These are phyloP conservation scores for Globisporangium perplexum DNA, from an alignment of 352 stramenopile genomes.

Conservation along the genomic window DNA sequence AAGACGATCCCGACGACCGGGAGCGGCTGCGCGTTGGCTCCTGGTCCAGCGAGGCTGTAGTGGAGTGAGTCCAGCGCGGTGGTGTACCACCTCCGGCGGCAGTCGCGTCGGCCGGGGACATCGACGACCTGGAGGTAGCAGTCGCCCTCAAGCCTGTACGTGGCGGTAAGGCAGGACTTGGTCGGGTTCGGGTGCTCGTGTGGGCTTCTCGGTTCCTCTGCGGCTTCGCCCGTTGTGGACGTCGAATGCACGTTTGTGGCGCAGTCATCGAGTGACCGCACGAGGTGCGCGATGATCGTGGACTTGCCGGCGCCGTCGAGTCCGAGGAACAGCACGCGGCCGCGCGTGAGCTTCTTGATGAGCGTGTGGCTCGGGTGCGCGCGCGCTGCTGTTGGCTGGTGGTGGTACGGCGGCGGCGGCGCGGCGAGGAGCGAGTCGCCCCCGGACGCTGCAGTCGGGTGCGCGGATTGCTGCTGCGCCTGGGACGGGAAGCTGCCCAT, in stretches of 20 bases:
- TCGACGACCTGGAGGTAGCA: constrained; percentile 44
- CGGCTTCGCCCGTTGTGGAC: constrained; percentile 5
- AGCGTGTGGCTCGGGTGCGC: constrained; percentile 23
- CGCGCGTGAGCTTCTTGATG: constrained; percentile 32
- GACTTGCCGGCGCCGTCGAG: constrained; percentile 57
- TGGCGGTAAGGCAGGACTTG: constrained; percentile 15
- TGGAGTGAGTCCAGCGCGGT: constrained; percentile 1
- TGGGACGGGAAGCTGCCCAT: constrained; percentile 45
- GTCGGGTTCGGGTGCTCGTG: constrained; percentile 23
- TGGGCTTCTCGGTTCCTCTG: not conserved
- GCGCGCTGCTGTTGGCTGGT: not conserved
- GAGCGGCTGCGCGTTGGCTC: constrained; percentile 14
- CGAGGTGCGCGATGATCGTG: constrained; percentile 42
- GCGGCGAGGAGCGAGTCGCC: not conserved
- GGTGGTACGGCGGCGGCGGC: not conserved
- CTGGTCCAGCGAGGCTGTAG: constrained; percentile 3
- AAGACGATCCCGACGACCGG: constrained; percentile 44
- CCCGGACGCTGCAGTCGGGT: not conserved
- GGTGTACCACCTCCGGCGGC: constrained; percentile 32
- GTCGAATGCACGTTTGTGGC: constrained; percentile 1
- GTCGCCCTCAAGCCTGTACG: constrained; percentile 36
- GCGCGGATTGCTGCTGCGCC: constrained; percentile 15
- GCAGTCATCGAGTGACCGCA: constrained; percentile 18
- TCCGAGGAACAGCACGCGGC: constrained; percentile 41
- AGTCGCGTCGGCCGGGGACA: constrained; percentile 26